Evolutionary conservation across 352 stramenopile genomes (phyloP).

Genomic region (Phytopythium kandeliae): DNA sequence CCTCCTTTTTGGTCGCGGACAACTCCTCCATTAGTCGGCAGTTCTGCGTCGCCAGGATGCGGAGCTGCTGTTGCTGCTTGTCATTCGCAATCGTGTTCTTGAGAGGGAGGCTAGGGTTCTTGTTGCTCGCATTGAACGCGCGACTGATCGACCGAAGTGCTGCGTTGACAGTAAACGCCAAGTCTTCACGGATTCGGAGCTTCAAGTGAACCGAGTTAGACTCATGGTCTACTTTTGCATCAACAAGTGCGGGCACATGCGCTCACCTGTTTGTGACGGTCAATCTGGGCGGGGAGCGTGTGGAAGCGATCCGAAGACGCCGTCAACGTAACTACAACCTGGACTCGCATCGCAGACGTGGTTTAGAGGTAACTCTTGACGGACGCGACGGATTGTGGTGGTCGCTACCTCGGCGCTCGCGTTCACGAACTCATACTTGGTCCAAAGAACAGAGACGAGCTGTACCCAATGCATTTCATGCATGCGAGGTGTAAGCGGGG

Average conservation of each 20-base stretch:
- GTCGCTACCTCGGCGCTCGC: conserved; percentile 54
- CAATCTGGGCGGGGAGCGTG: conserved; percentile 47
- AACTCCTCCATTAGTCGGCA: conserved; percentile 46
- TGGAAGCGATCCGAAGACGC: conserved; percentile 49
- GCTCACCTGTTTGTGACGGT: conserved; percentile 60
- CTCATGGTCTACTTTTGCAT: not conserved
- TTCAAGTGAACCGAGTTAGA: conserved; percentile 12
- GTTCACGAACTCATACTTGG: conserved; percentile 36
- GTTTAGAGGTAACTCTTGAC: not conserved
- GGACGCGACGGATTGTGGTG: no score
- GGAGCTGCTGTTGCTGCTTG: conserved; percentile 55
- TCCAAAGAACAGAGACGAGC: conserved; percentile 64
- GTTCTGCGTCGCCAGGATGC: conserved; percentile 63
- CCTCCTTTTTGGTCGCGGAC: conserved; percentile 40
- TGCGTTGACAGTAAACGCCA: conserved; percentile 74
- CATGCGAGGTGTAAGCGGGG: no score
- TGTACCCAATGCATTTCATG: conserved; percentile 11
- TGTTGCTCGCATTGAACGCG: conserved; percentile 4
- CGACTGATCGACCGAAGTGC: conserved; percentile 70
- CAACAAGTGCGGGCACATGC: not conserved
- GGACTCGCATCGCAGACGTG: not conserved
- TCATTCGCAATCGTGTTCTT: conserved; percentile 24
- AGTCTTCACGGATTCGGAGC: conserved; percentile 65
- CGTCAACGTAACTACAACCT: conserved; percentile 53
- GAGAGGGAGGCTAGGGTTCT: conserved; percentile 11